Base-by-base conservation (phyloP, 75 land plant species). In the Larix kaempferi region DNA sequence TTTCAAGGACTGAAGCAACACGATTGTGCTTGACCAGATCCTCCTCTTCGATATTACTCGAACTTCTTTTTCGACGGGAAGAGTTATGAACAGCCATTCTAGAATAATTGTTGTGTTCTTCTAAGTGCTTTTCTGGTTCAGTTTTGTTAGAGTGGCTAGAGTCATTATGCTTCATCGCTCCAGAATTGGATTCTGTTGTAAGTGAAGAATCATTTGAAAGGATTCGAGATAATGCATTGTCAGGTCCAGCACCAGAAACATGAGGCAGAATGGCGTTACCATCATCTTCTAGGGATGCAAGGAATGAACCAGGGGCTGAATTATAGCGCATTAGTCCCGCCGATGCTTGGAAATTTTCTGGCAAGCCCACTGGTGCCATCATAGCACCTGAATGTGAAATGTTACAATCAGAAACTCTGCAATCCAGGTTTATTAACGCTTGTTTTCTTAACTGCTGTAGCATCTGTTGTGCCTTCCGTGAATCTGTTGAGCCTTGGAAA, bases 301-400 rank as follows among this genome's bases (percentile, higher is more conserved):
- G 37, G 57, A 74, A 74, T 54, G 75, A 74, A 6, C 75, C 56
- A 56, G 75, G 75, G 29, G 75, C 75, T 14, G 75, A 74, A 74
- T 55, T 26, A 74, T 74, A 74, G 75, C 75, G 75, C 58, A 74
- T 74, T 56, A 74, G 54, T 16, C 75, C 75, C 15, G 75, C 57
- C 2, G 75, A 56, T 26, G 57, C 37, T 49, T 74, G 75, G 7
- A 74, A 74, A 56, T 74, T 74, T 52, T 52, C 75, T 74, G 57
- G 58, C 57, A 74, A 41, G 57, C 56, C 57, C 3, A 56, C 26
- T 56, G 75, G 14, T 14, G 75, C 21, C 33, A 74, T 55, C 57
- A 74, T 23, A 56, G 57, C 23, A 26, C 58, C 37, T 1, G 75
- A 74, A 26, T 26, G 35, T 15, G 75, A 74, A 74, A 27, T 16